Percentiles rank a stretch among this genome's conserved stretches.
Conservation (phyloP, 164 flowering plant genomes). For the Liriodendron chinense region DNA sequence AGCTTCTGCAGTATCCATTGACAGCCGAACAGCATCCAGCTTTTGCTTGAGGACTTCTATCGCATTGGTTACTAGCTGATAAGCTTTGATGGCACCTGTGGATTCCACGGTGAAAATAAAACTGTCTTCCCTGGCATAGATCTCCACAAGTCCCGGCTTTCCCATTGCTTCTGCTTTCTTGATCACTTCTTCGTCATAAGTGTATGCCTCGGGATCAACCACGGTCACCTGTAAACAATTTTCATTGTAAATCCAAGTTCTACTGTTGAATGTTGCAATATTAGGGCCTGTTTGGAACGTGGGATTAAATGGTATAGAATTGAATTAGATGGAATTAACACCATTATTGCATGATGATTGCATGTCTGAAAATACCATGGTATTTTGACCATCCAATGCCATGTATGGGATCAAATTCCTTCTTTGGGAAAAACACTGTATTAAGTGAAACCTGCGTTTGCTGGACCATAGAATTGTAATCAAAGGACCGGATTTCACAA, state of each 20-base stretch:
- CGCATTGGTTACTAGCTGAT: slow-evolving; percentile 82
- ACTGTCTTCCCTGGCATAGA: slow-evolving; percentile 80
- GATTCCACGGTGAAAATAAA: slow-evolving; percentile 94
- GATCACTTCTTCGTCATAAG: slow-evolving; percentile 91
- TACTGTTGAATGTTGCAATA: too few relatives aligned
- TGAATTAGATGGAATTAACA: too few relatives aligned
- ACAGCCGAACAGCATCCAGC: slow-evolving; percentile 87
- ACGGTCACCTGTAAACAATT: slow-evolving; percentile 56
- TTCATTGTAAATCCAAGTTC: background rate
- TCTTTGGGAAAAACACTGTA: too few relatives aligned
- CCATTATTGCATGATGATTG: too few relatives aligned
- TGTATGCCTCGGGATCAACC: slow-evolving; percentile 82
- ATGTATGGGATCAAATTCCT: too few relatives aligned
- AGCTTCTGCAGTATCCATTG: slow-evolving; percentile 85
- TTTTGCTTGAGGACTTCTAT: slow-evolving; percentile 85
- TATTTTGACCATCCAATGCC: too few relatives aligned
- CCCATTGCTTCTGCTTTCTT: slow-evolving; percentile 96
- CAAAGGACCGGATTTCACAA: too few relatives aligned
- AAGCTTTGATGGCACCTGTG: slow-evolving; percentile 90
- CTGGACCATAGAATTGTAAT: too few relatives aligned
- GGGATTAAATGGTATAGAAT: too few relatives aligned
- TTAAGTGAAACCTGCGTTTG: too few relatives aligned
- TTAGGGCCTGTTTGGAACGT: too few relatives aligned
- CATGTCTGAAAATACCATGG: too few relatives aligned
- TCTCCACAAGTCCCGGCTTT: slow-evolving; percentile 87